Evolutionary conservation across 2,329 filamentous ascomycete species (phyloP), one percentile per base, ranked within the genome.

Genomic region (Hymenoscyphus repandus): DNA sequence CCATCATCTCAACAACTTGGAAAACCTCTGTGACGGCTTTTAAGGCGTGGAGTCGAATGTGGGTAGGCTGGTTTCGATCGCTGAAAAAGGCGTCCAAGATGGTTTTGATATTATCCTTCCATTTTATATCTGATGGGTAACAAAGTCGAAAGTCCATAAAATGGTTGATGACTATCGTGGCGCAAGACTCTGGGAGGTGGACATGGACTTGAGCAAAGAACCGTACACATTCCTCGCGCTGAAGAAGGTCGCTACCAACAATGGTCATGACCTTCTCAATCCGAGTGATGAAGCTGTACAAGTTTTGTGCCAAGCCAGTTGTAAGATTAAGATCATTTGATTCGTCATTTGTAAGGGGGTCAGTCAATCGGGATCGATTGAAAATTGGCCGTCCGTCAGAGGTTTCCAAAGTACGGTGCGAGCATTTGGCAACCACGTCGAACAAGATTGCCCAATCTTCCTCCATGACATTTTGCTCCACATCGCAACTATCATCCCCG

Each of bases 141-240:
- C 87, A 86, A 60, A 81, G 83, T 41, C 84, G 75, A 56, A 86
- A 85, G 47, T 87, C 80, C 49, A 78, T 76, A 56, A 85, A 86
- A 63, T 88, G 82, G 40, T 81, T 77, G 39, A 90, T 75, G 20
- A 89, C 77, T 10, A 85, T 71, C 42, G 76, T 77, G 1, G 79
- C 83, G 7, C 81, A 79, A 3, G 78, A 77, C 62, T 90, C 82
- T 5, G 82, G 82, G 7, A 90, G 73, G 33, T 80, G 74, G 13
- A 72, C 69, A 49, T 84, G 78, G 13, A 88, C 75, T 20, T 75
- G 72, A 30, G 80, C 74, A 54, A 90, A 82, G 59, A 90, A 85
- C 17, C 75, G 70, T 66, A 90, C 78, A 46, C 87, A 81, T 15
- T 79, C 77, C 53, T 84, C 81, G 47, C 78, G 78, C 51, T 87